Conservation (phyloP, 2,329 filamentous ascomycete species). For the Ophiostoma triangulosporum region DNA sequence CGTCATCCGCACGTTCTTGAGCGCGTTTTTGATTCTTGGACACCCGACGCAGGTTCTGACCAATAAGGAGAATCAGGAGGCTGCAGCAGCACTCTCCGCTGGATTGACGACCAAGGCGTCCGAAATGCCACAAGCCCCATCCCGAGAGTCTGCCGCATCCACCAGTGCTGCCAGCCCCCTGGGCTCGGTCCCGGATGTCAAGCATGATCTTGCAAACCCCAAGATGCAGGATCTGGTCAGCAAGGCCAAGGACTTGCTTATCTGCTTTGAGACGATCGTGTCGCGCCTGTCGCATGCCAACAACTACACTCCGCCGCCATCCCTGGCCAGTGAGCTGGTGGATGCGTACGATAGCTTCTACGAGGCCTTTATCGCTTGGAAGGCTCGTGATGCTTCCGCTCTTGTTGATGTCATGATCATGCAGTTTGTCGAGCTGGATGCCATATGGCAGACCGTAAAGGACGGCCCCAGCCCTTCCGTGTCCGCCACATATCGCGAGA, state of each 20-base stretch:
- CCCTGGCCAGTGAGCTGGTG: constrained; percentile 47
- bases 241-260: constrained; percentile 64
- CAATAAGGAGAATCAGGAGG: constrained; percentile 41
- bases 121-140: not conserved
- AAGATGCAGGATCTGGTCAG: constrained; percentile 58
- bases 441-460: constrained; percentile 73
- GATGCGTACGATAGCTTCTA: constrained; percentile 62
- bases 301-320: constrained; percentile 50
- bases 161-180: constrained; percentile 32
- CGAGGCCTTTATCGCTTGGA: constrained; percentile 73
- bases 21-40: constrained; percentile 65
- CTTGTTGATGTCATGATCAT: constrained; percentile 76
- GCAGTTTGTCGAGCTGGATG: constrained; percentile 72
- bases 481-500: constrained; percentile 62
- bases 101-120: not conserved
- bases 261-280: constrained; percentile 63
- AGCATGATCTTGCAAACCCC: constrained; percentile 45
- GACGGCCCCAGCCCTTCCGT: constrained; percentile 62
- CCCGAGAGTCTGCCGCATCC: not conserved
- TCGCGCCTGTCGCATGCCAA: constrained; percentile 52
- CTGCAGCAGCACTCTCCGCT: not conserved
- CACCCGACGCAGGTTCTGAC: constrained; percentile 68
- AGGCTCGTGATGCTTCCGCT: constrained; percentile 63
- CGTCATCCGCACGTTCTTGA: constrained; percentile 61
- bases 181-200: constrained; percentile 27